Conservation (phyloP, 192 early-diverging fungal species). For the Globomyces pollinis-pini region DNA sequence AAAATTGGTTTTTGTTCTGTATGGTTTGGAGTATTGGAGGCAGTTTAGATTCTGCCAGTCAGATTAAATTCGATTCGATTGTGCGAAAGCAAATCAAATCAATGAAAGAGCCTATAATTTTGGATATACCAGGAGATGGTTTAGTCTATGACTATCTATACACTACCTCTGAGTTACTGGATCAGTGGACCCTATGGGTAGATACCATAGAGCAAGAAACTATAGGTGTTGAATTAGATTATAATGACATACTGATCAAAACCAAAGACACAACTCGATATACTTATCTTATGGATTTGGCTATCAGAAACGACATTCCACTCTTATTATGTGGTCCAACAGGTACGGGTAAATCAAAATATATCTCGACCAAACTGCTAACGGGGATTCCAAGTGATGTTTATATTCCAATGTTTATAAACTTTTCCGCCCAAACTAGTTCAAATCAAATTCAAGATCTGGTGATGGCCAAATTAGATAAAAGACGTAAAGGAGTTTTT, state of each 20-base stretch:
- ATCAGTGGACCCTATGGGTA: slow-evolving; percentile 46
- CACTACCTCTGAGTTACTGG: slow-evolving; percentile 20
- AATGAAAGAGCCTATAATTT: slow-evolving; percentile 9
- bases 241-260: slow-evolving; percentile 54
- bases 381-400: slow-evolving; percentile 40
- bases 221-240: slow-evolving; percentile 42
- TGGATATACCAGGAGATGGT: slow-evolving; percentile 31
- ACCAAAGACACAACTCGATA: slow-evolving; percentile 59
- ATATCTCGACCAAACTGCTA: slow-evolving; percentile 46
- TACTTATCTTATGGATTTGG: slow-evolving; percentile 49
- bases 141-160: slow-evolving; percentile 49
- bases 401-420: slow-evolving; percentile 52
- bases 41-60: slow-evolving; percentile 40
- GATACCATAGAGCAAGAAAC: slow-evolving; percentile 35
- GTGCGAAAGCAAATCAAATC: slow-evolving; percentile 12
- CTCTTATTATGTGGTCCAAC: slow-evolving; percentile 52
- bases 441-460: slow-evolving; percentile 52
- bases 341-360: slow-evolving; percentile 58
- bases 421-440: slow-evolving; percentile 52
- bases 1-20: slow-evolving; percentile 43
- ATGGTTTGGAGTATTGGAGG: slow-evolving; percentile 51
- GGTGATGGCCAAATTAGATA: slow-evolving; percentile 57
- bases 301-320: slow-evolving; percentile 42
- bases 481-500: slow-evolving; percentile 53
- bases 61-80: slow-evolving; percentile 43